Evolutionary conservation across 2,329 filamentous ascomycete species (phyloP), one percentile per base, ranked within the genome.

Genomic region (Hyphodiscus sp.): DNA sequence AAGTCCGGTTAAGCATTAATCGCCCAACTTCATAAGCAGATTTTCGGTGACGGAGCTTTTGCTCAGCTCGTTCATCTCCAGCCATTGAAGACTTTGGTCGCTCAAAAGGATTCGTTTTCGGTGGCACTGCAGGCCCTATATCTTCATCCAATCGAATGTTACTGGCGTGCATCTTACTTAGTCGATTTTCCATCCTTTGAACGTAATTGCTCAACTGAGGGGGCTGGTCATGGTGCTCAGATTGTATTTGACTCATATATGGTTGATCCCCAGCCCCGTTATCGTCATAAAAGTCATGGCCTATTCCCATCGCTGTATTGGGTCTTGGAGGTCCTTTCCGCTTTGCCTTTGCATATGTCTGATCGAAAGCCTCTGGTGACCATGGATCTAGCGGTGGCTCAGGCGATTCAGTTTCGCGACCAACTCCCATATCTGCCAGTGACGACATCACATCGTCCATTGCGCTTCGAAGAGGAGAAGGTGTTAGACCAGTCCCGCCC

Each of bases 401-500:
- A 0, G 82, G 78, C 26, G 80, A 77, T 33, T 80, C 77, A 15
- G 75, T 75, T 20, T 78, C 73, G 52, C 78, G 77, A 43, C 80
- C 75, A 62, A 85, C 76, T 18, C 86, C 86, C 76, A 99, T 89
- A 56, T 91, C 91, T 66, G 95, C 86, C 44, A 99, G 72, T 52
- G 94, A 95, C 60, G 94, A 90, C 83, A 97, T 96, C 3, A 99
- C 91, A 69, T 95, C 92, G 66, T 97, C 92, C 91, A 99, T 99
- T 1, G 94, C 94, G 69, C 91, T 90, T 55, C 94, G 81, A 2
- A 99, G 74, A 0, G 94, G 94, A 2, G 94, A 97, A 1, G 94
- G 94, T 0, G 94, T 99, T 68, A 89, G 74, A 1, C 83, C 83
- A 45, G 78, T 81, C 41, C 75, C 74, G 45, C 77, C 81, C 1